A percentile compares a stretch with the other conserved stretches of the same genome.
Conservation (phyloP, 495 filamentous ascomycete genomes). For the Aspergillus cavernicola region DNA sequence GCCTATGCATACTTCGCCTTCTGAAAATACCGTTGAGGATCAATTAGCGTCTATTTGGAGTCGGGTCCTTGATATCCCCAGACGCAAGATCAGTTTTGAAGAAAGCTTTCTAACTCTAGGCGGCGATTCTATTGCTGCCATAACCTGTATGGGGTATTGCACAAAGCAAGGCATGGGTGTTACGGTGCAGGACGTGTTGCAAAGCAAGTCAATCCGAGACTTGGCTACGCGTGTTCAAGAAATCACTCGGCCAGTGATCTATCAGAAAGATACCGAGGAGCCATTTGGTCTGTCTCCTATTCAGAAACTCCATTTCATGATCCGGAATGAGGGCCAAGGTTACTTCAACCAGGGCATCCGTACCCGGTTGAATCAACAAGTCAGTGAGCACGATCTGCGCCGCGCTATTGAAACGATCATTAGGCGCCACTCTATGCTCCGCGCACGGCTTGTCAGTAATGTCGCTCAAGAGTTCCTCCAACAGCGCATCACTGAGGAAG, state of each 20-base stretch:
- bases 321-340: constrained; percentile 51
- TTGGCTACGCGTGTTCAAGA: constrained; percentile 34
- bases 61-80: constrained; percentile 50
- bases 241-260: constrained; percentile 27
- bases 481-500: constrained; percentile 37
- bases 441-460: constrained; percentile 53
- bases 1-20: constrained; percentile 9
- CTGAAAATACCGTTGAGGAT: constrained; percentile 33
- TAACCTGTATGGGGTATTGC: constrained; percentile 56
- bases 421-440: constrained; percentile 68
- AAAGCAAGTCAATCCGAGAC: constrained; percentile 43
- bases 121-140: constrained; percentile 68
- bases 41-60: constrained; percentile 45
- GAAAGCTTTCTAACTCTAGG: constrained; percentile 62
- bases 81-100: constrained; percentile 42
- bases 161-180: constrained; percentile 50
- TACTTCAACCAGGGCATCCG: constrained; percentile 73
- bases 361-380: constrained; percentile 49
- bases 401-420: constrained; percentile 57
- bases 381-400: constrained; percentile 45
- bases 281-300: constrained; percentile 67
- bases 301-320: constrained; percentile 65
- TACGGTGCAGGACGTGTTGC: constrained; percentile 51
- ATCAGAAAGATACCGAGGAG: constrained; percentile 41
- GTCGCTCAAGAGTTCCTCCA: constrained; percentile 23